Conservation (phyloP, 1,139 yeast species). For the Geotrichum aggregatum region DNA sequence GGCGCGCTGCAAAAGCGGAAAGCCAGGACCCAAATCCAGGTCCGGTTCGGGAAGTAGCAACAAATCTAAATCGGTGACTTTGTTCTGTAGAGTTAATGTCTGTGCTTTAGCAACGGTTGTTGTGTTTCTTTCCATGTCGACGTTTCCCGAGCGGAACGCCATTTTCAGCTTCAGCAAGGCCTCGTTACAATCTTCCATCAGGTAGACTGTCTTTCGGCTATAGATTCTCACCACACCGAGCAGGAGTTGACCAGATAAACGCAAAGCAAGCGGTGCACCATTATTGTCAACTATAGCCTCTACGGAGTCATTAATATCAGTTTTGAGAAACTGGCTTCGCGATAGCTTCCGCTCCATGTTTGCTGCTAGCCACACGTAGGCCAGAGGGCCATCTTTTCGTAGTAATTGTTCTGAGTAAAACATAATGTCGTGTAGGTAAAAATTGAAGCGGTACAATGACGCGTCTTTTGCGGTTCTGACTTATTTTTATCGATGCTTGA, state of each 20-base stretch:
- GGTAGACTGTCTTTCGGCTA: conserved; percentile 77
- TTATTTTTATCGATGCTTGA: too few relatives aligned
- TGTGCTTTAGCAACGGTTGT: conserved; percentile 53
- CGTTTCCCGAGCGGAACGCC: conserved; percentile 54
- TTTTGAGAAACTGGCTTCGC: conserved; percentile 67
- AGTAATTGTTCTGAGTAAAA: conserved; percentile 47
- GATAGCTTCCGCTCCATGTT: conserved; percentile 78
- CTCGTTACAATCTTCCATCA: conserved; percentile 80
- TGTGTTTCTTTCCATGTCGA: conserved; percentile 47
- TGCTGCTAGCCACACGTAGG: conserved; percentile 92
- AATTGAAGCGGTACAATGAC: not conserved
- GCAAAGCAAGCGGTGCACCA: conserved; percentile 57
- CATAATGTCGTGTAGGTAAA: conserved; percentile 27
- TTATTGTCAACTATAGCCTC: conserved; percentile 46
- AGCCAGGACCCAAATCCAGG: conserved; percentile 22
- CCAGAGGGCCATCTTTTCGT: conserved; percentile 74
- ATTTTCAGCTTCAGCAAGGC: conserved; percentile 69
- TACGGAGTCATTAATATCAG: conserved; percentile 69
- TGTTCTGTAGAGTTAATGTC: conserved; percentile 63
- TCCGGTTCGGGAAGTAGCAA: conserved; percentile 37
- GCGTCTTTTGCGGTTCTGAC: not conserved
- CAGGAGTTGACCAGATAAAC: conserved; percentile 83
- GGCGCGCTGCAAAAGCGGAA: conserved; percentile 13
- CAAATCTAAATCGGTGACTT: conserved; percentile 73
- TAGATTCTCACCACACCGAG: conserved; percentile 87